Percentiles rank a stretch among this genome's conserved stretches.
Conservation (phyloP, 306 rosid species). For the Elaeagnus macrophylla region DNA sequence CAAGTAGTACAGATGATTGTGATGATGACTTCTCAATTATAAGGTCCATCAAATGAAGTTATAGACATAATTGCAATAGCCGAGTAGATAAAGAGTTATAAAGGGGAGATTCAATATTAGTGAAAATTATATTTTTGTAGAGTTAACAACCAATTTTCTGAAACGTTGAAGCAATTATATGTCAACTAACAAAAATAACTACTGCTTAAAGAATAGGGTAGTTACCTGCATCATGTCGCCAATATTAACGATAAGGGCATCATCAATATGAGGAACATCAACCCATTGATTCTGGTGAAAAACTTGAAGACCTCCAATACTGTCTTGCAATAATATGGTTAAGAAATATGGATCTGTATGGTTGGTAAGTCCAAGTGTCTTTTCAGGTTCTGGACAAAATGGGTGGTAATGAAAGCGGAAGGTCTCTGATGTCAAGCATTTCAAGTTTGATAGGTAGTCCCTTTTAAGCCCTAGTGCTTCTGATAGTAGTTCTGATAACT, state of each 20-base stretch:
- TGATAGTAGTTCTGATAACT: slow-evolving; percentile 6
- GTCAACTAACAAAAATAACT: no score
- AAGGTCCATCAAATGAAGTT: no score
- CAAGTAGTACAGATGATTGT: no score
- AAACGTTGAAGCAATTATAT: no score
- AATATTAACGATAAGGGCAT: slow-evolving; percentile 14
- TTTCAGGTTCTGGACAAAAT: slow-evolving; percentile 18
- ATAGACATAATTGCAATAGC: no score
- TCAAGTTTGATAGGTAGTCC: slow-evolving; percentile 9
- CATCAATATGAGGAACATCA: slow-evolving; percentile 10
- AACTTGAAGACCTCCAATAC: slow-evolving; percentile 19
- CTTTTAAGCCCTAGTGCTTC: slow-evolving; percentile 22
- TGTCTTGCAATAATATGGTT: slow-evolving; percentile 20
- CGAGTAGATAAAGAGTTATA: no score
- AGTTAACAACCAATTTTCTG: no score
- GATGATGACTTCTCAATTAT: no score
- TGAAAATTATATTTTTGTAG: no score
- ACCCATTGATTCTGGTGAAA: slow-evolving; percentile 18
- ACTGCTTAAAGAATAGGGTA: no score
- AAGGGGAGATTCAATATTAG: no score
- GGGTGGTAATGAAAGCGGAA: slow-evolving; percentile 20
- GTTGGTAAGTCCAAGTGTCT: slow-evolving; percentile 15
- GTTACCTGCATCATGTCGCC: slow-evolving; percentile 22
- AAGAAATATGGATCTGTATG: slow-evolving; percentile 17
- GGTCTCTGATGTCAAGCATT: slow-evolving; percentile 13